Evolutionary conservation across 352 stramenopile species (phyloP), one percentile per base, ranked within the genome.

Genomic region (Plasmopara halstedii): DNA sequence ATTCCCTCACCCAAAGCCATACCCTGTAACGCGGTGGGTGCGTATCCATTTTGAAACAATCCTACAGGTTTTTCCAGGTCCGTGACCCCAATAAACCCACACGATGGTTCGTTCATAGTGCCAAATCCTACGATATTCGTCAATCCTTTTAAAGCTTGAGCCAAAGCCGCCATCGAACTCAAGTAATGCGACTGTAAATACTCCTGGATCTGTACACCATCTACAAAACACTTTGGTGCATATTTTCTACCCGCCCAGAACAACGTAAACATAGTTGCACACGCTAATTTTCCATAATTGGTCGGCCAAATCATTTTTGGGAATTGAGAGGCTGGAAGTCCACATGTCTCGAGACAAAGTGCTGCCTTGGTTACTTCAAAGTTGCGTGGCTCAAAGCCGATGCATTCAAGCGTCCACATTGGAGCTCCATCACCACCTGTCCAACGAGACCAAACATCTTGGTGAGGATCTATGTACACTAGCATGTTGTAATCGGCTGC

Each of bases 271-370:
- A 96, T 95, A 13, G 85, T 95, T 6, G 79, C 83, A 35, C 67
- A 75, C 3, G 68, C 85, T 38, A 91, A 70, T 42, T 94, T 94
- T 57, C 80, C 85, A 53, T 95, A 92, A 53, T 95, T 95, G 33
- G 83, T 88, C 14, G 76, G 80, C 86, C 86, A 96, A 48, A 93
- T 85, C 86, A 95, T 96, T 56, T 88, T 91, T 17, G 83, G 83
- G 45, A 83, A 87, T 38, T 71, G 42, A 15, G 34, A 66, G 21
- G 60, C 56, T 8, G 33, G 52, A 3, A 51, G 11, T 4, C 65
- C 67, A n/a, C 50, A 64, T 19, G 73, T 88, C 48, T 87, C 75
- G 14, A 87, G 53, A 41, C 74, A 87, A 11, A 90, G 33, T 11
- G 84, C 83, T 3, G 82, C 66, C 32, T 83, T 83, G 18, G 81